These are phyloP conservation scores for Amphirosellinia nigrospora DNA, from an alignment of 495 filamentous ascomycete species.

Conservation along the genomic window DNA sequence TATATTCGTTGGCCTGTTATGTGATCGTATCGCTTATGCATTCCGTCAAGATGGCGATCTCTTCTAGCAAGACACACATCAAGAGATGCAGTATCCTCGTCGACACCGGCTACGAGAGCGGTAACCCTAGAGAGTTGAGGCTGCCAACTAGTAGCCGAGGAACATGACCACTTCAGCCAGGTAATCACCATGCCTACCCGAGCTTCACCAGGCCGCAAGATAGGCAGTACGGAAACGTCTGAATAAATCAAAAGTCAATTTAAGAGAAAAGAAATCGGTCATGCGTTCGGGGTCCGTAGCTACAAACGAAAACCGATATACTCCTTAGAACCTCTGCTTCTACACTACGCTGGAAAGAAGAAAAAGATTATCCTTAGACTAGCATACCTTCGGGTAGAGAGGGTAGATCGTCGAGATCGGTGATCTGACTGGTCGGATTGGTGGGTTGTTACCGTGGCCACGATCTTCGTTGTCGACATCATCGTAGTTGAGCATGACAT, in stretches of 20 bases:
- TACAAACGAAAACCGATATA: not conserved
- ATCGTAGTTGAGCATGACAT: conserved; percentile 61
- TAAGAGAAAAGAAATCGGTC: not conserved
- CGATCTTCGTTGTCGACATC: conserved; percentile 45
- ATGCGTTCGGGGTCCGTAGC: not conserved
- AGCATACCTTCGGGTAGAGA: conserved; percentile 65
- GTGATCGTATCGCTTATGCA: conserved; percentile 53
- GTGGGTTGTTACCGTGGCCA: conserved; percentile 37
- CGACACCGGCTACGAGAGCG: conserved; percentile 61
- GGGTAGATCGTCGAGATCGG: conserved; percentile 66
- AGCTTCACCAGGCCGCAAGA: conserved; percentile 59
- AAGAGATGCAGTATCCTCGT: conserved; percentile 53
- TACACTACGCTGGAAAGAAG: not conserved
- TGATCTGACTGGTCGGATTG: conserved; percentile 41
- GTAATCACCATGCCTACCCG: conserved; percentile 72
- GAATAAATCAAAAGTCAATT: conserved; percentile 19
- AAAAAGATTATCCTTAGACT: not conserved
- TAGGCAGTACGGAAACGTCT: conserved; percentile 52
- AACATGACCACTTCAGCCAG: conserved; percentile 78
- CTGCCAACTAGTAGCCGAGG: conserved; percentile 76
- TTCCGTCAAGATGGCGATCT: conserved; percentile 63
- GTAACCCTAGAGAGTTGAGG: conserved; percentile 73
- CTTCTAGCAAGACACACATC: conserved; percentile 71
- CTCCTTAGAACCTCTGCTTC: not conserved
- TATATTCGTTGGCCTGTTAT: conserved; percentile 51